Percentiles rank a stretch among this genome's conserved stretches.
These are phyloP conservation scores for Davidsoniella australis DNA, from an alignment of 2,329 filamentous ascomycete species.

Conservation along the genomic window DNA sequence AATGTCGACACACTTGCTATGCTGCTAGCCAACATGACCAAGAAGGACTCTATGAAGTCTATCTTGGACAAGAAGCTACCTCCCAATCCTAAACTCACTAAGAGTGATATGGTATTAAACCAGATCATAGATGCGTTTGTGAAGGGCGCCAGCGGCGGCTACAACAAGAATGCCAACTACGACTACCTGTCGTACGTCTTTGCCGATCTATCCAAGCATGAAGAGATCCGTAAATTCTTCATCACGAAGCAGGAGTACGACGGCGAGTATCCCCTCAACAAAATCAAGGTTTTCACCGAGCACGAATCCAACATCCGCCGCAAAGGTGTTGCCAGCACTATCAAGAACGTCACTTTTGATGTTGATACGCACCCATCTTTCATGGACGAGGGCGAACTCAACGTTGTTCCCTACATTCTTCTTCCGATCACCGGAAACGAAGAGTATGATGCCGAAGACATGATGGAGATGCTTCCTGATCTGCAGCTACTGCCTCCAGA, in stretches of 20 bases:
- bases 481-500: conserved; percentile 78
- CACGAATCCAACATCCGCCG: conserved; percentile 68
- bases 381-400: conserved; percentile 52
- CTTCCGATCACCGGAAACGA: conserved; percentile 78
- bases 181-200: conserved; percentile 93
- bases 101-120: conserved; percentile 60
- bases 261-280: conserved; percentile 70
- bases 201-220: conserved; percentile 75
- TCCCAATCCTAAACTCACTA: conserved; percentile 51
- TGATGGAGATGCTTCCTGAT: conserved; percentile 71
- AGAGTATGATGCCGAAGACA: conserved; percentile 77
- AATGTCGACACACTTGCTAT: conserved; percentile 78
- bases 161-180: conserved; percentile 73
- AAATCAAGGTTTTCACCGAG: conserved; percentile 88
- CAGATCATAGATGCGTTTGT: conserved; percentile 94
- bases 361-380: conserved; percentile 54
- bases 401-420: conserved; percentile 75
- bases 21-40: conserved; percentile 82
- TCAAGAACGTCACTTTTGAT: conserved; percentile 89
- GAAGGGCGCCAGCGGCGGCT: conserved; percentile 64
- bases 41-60: conserved; percentile 55
- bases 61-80: conserved; percentile 52
- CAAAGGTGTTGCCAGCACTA: conserved; percentile 86
- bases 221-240: conserved; percentile 59
- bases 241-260: conserved; percentile 60